A percentile compares a stretch with the other conserved stretches of the same genome.
These are phyloP conservation scores for Oryza brachyantha DNA, from an alignment of 176 grass and related monocot species.

Conservation along the genomic window DNA sequence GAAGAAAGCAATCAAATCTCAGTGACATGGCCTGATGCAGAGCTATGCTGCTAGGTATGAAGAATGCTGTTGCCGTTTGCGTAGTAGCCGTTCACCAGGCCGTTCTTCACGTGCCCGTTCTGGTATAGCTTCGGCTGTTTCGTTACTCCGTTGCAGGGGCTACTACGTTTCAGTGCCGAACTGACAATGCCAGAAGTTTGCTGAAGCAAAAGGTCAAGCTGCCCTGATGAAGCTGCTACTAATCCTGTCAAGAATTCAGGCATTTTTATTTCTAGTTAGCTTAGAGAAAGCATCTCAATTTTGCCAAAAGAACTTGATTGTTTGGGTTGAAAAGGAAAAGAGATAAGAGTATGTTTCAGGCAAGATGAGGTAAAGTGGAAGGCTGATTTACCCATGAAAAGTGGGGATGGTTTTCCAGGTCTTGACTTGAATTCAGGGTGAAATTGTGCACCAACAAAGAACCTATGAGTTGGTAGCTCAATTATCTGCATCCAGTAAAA, in stretches of 20 bases:
- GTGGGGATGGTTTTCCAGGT: conserved; percentile 80
- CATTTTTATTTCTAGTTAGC: too few relatives aligned
- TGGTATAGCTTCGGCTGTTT: conserved; percentile 24
- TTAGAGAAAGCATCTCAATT: too few relatives aligned
- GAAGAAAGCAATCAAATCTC: background rate
- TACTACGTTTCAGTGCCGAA: background rate
- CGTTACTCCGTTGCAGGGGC: background rate
- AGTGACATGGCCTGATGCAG: background rate
- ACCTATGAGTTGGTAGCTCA: conserved; percentile 72
- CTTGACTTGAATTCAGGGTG: conserved; percentile 95
- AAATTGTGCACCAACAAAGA: conserved; percentile 82
- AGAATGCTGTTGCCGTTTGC: conserved; percentile 57
- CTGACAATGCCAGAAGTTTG: background rate
- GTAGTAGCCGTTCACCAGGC: conserved; percentile 40
- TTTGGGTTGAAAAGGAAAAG: background rate
- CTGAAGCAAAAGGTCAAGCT: conserved; percentile 58
- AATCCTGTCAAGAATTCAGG: conserved; percentile 49
- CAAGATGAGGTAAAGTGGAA: background rate
- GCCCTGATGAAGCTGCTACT: conserved; percentile 59
- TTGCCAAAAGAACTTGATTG: background rate
- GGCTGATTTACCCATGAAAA: conserved; percentile 77
- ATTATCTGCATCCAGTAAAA: conserved; percentile 55
- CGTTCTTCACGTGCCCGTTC: conserved; percentile 49
- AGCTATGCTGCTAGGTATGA: conserved; percentile 43
- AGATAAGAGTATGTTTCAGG: background rate